Evolutionary conservation across 768 basidiomycete genomes (phyloP), one percentile per base, ranked within the genome.

Genomic region (Suillus placidus): DNA sequence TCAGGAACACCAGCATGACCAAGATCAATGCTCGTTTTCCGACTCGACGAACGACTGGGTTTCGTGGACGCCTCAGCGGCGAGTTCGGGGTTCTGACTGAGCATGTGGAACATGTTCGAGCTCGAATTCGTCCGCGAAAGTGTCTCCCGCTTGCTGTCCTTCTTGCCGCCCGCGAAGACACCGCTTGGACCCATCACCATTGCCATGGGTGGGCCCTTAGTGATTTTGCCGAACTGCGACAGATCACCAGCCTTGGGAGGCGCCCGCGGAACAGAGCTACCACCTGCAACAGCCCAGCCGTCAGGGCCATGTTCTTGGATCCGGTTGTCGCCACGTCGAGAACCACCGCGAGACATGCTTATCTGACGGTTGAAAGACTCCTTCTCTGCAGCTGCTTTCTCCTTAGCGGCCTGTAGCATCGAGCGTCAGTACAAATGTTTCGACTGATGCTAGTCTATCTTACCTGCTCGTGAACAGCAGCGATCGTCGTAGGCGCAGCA

Each of bases 341-440:
- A 98, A 45, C 94, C 94, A 45, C 92, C 91, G 51, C 96, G 90
- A 26, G 94, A 95, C 87, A 96, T 94, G 76, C 86, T 89, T 62
- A 88, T 81, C 57, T 85, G 86, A 3, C 89, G 86, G 40, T 85
- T 83, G 69, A 79, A 84, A 35, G 80, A 82, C 75, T 87, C 88
- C 72, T 83, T 90, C 73, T 84, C 88, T 23, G 81, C 82, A 32
- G 82, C 82, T 45, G 88, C 87, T 76, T 91, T 91, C 78, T 95
- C 93, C 79, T 92, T 93, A 34, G 91, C 92, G 71, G 87, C 92
- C 88, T 95, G 71, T 13, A n/a, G 35, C 47, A 61, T 18, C 56
- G 40, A 49, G 40, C 67, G 12, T 68, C 49, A 66, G 45, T 67
- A 60, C 65, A 14, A n/a, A 49, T 14, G 6, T 10, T 32, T 26